Conservation (phyloP, 169 alveolate species). For the Blepharisma undulans region DNA sequence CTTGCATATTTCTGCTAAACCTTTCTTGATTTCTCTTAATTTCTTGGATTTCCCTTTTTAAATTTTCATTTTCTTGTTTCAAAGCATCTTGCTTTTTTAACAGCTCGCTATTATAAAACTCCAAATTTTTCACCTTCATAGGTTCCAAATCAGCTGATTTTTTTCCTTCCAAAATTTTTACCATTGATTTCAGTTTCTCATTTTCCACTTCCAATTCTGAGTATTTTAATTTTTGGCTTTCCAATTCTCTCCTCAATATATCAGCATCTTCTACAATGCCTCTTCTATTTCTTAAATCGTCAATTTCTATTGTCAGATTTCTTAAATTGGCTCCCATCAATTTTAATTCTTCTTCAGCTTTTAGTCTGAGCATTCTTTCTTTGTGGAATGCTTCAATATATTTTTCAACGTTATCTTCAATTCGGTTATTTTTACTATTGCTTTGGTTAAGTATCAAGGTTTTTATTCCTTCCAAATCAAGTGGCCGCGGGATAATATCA, state of each 20-base stretch:
- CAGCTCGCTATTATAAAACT: background rate
- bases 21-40: background rate
- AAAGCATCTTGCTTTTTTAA: background rate
- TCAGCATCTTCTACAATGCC: background rate
- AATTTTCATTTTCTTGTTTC: background rate
- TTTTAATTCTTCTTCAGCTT: background rate
- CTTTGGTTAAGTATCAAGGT: background rate
- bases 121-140: background rate
- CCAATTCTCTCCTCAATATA: background rate
- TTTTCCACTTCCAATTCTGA: background rate
- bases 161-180: background rate
- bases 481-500: background rate
- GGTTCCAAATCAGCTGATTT: background rate
- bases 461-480: background rate
- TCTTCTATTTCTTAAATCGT: background rate
- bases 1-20: background rate
- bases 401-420: background rate
- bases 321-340: background rate
- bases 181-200: background rate
- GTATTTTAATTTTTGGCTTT: background rate
- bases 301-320: background rate
- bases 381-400: background rate
- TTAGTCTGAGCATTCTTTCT: background rate
- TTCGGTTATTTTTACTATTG: background rate
- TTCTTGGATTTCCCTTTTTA: background rate